These are phyloP conservation scores for Talaromyces rugulosus DNA, from an alignment of 2,329 filamentous ascomycete species.

Conservation along the genomic window DNA sequence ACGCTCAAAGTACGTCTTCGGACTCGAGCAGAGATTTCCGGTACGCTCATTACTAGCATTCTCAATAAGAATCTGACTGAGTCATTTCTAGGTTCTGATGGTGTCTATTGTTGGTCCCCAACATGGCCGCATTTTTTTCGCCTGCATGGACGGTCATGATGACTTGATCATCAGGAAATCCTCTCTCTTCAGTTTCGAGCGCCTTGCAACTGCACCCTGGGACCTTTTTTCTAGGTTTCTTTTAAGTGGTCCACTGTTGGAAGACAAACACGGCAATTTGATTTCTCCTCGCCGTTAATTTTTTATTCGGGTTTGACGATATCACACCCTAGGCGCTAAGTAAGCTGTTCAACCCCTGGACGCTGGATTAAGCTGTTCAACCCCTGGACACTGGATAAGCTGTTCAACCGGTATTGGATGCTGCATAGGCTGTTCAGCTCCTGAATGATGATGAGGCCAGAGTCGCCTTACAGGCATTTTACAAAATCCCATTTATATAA, in stretches of 20 bases:
- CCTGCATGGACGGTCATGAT: constrained; percentile 4
- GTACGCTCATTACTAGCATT: not conserved
- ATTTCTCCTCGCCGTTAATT: not conserved
- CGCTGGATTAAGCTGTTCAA: not conserved
- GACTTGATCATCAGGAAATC: constrained; percentile 4
- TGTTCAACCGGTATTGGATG: no score
- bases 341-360: not conserved
- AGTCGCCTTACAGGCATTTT: no score
- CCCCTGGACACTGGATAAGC: not conserved
- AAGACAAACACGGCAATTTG: not conserved
- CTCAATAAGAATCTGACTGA: not conserved
- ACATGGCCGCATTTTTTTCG: not conserved
- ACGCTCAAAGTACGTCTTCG: no score
- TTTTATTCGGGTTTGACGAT: not conserved
- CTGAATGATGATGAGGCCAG: no score
- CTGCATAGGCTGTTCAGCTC: no score
- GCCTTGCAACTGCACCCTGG: not conserved
- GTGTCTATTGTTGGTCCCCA: not conserved
- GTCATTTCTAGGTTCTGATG: not conserved
- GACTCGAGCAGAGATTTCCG: no score
- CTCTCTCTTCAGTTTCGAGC: not conserved
- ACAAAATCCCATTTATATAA: not conserved
- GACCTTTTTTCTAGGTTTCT: not conserved
- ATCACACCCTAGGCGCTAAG: no score
- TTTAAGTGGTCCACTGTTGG: not conserved